Evolutionary conservation across 805 yeast species (phyloP).

Genomic region (Kluyveromyces lactis): DNA sequence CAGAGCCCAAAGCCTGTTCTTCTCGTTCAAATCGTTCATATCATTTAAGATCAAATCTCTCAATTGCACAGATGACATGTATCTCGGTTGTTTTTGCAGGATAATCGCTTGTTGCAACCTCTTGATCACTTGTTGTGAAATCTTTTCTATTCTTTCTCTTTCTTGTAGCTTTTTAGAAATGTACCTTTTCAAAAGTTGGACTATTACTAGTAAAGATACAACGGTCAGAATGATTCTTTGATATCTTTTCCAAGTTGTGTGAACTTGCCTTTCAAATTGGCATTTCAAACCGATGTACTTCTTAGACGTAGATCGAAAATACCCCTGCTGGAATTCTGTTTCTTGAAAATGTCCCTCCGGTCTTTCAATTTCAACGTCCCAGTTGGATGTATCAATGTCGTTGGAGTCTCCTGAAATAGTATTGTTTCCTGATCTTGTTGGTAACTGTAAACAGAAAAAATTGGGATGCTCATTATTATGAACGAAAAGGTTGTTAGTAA

Average conservation of each 20-base stretch:
- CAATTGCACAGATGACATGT: constrained; percentile 61
- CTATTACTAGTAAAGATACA: constrained; percentile 5
- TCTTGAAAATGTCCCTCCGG: constrained; percentile 32
- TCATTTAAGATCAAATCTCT: constrained; percentile 51
- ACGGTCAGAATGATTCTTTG: constrained; percentile 14
- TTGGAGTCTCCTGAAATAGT: constrained; percentile 32
- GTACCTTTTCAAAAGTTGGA: constrained; percentile 29
- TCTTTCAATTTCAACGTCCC: constrained; percentile 27
- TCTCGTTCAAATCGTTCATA: constrained; percentile 22
- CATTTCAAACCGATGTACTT: constrained; percentile 52
- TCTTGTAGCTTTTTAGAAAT: constrained; percentile 32
- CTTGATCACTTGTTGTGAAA: constrained; percentile 40
- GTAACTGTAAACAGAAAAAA: constrained; percentile 22
- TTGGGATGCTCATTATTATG: constrained; percentile 1
- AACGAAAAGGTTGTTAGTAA: no score
- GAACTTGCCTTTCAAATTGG: constrained; percentile 44
- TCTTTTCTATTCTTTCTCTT: constrained; percentile 35
- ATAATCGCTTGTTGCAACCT: constrained; percentile 43
- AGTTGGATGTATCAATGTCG: constrained; percentile 29
- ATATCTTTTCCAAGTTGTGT: constrained; percentile 30
- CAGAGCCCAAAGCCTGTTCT: constrained; percentile 48
- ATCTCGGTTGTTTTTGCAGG: constrained; percentile 30
- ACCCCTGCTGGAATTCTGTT: constrained; percentile 29
- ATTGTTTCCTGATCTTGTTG: constrained; percentile 26
- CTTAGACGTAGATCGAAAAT: constrained; percentile 69